Evolutionary conservation across 768 basidiomycete species (phyloP).

Genomic region (Brasilioporus rufonigricans): DNA sequence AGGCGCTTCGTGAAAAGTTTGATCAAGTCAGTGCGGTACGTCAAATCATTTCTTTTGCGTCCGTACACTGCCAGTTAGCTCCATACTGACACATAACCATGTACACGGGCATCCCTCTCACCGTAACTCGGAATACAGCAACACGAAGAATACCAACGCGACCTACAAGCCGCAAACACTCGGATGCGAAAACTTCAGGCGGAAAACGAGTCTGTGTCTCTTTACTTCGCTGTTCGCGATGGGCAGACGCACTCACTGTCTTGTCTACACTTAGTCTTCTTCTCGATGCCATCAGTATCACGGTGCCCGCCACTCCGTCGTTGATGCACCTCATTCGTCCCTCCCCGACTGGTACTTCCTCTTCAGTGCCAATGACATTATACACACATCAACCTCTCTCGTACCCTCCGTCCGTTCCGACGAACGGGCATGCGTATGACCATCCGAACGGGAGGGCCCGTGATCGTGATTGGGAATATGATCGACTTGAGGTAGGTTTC

Average conservation of each 20-base stretch:
- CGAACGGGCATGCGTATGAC: constrained; percentile 26
- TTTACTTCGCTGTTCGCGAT: neutral
- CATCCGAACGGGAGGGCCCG: constrained; percentile 28
- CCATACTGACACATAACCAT: neutral
- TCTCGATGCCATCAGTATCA: constrained; percentile 33
- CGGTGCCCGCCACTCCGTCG: constrained; percentile 32
- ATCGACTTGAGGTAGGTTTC: constrained; percentile 17
- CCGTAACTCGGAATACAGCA: constrained; percentile 3
- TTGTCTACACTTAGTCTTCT: constrained; percentile 22
- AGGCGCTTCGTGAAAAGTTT: constrained; percentile 31
- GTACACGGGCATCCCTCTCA: neutral
- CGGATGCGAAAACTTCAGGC: constrained; percentile 31
- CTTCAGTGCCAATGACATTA: constrained; percentile 18
- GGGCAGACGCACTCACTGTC: neutral
- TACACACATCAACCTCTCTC: constrained; percentile 12
- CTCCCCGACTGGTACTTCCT: constrained; percentile 22
- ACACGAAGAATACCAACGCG: constrained; percentile 26
- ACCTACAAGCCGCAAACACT: constrained; percentile 27
- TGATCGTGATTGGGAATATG: constrained; percentile 26
- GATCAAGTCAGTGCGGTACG: constrained; percentile 33
- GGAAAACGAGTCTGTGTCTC: constrained; percentile 30
- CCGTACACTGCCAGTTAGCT: neutral
- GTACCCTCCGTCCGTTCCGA: constrained; percentile 11
- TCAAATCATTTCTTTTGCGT: neutral
- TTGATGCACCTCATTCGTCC: constrained; percentile 31